These are phyloP conservation scores for Rhodotorula kratochvilovae DNA, from an alignment of 768 basidiomycete species.

Conservation along the genomic window DNA sequence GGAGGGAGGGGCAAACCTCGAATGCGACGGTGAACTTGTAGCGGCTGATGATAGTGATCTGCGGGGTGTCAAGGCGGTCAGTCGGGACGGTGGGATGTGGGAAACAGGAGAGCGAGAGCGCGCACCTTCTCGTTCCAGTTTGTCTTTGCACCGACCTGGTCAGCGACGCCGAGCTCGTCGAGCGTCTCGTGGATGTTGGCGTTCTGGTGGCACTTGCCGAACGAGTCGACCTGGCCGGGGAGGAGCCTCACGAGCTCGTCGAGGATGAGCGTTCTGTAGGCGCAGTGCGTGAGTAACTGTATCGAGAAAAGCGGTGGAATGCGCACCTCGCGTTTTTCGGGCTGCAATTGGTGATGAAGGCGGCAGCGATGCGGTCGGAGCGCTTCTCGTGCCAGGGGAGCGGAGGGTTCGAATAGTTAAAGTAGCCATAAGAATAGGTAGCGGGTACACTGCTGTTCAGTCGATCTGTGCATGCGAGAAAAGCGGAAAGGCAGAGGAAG, in stretches of 20 bases:
- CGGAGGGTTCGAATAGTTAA: conserved; percentile 21
- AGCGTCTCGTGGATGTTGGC: conserved; percentile 5
- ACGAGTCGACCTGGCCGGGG: conserved; percentile 25
- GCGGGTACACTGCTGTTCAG: conserved; percentile 24
- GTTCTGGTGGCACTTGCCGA: conserved; percentile 23
- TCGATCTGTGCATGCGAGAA: neutral
- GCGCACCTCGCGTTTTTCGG: conserved; percentile 20
- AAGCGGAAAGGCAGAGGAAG: neutral
- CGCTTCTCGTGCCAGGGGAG: conserved; percentile 15
- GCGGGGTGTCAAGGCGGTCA: neutral
- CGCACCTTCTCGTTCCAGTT: conserved; percentile 33
- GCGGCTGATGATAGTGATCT: conserved; percentile 25
- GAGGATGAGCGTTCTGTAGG: conserved; percentile 11
- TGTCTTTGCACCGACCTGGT: conserved; percentile 7
- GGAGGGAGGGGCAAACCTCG: neutral
- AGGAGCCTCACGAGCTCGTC: conserved; percentile 24
- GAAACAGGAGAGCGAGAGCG: neutral
- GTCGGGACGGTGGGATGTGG: no score
- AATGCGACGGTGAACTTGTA: conserved; percentile 28
- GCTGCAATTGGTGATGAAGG: conserved; percentile 29
- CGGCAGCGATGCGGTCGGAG: conserved; percentile 16
- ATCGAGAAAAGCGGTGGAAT: no score
- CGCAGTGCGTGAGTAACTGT: neutral
- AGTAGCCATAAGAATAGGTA: conserved; percentile 12
- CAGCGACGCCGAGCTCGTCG: conserved; percentile 14